Evolutionary conservation across 257 asterid species (phyloP), one percentile per base, ranked within the genome.

Genomic region (Fraxinus americana): DNA sequence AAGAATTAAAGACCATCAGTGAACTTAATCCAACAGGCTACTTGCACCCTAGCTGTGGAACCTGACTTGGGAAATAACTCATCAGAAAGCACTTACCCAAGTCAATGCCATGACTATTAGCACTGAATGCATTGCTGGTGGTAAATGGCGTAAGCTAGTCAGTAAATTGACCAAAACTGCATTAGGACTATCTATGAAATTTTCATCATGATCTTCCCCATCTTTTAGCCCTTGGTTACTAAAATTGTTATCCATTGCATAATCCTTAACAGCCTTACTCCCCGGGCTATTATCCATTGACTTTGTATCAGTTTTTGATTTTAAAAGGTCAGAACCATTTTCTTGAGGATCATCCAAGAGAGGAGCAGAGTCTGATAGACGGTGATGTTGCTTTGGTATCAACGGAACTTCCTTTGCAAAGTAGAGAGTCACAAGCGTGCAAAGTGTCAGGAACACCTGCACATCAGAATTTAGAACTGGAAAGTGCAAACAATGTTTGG

Each of bases 41-140:
- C 32, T 66, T 19, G 30, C 39, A 34, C 57, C 19, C 29, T 16
- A 66, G 68, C 71, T 1, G 25, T 38, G 0, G 57, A 68, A 67
- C 72, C 52, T 70, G 76, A 36, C 9, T 34, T 25, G 25, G 5
- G 4, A 5, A 67, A 43, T 13, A 59, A 67, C 45, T 34, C 66
- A 68, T n/a, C 61, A 75, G 5, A 35, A 71, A 81, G 77, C 57
- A 79, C 82, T 75, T 88, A 96, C 98, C 99, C 99, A 96, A 76
- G 99, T 96, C 89, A 96, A 89, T 61, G 98, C 99, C 99, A 96
- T 96, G 85, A 96, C 99, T 57, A 90, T 73, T 78, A 96, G 93
- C 81, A 96, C 99, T 10, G 97, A 88, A 76, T 96, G 97, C 99
- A 96, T 92, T 29, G 90, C 96, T 21, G 97, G 97, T 78, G 99